Percentiles rank a stretch among this genome's conserved stretches.
Conservation (phyloP, 352 stramenopile species). For the Pythium rishiriense region DNA sequence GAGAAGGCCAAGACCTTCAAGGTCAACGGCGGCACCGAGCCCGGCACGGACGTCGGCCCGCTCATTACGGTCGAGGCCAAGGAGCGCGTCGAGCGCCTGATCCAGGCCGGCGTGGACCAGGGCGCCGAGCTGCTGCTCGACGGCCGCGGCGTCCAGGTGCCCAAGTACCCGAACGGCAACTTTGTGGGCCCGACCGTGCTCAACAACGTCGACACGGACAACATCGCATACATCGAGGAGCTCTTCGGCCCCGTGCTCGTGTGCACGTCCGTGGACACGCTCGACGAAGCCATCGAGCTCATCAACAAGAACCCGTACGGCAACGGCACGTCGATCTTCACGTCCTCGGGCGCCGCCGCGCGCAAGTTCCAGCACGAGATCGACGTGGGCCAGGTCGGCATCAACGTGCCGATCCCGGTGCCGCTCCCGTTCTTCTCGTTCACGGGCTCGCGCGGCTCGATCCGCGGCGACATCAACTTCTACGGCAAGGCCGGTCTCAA, state of each 20-base stretch:
- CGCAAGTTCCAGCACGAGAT: slow-evolving; percentile 97
- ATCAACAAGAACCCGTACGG: slow-evolving; percentile 97
- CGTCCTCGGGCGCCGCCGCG: slow-evolving; percentile 88
- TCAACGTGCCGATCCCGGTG: slow-evolving; percentile 97
- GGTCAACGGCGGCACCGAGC: slow-evolving; percentile 87
- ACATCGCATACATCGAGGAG: slow-evolving; percentile 94
- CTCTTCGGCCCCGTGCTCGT: slow-evolving; percentile 98
- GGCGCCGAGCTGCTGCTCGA: slow-evolving; percentile 92
- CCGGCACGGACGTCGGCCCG: slow-evolving; percentile 76
- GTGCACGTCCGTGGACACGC: slow-evolving; percentile 89
- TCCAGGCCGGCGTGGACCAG: slow-evolving; percentile 88
- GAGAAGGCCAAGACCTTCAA: slow-evolving; percentile 89
- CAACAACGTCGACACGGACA: slow-evolving; percentile 76
- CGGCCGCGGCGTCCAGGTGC: slow-evolving; percentile 86
- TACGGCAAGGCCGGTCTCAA: slow-evolving; percentile 96
- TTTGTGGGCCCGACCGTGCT: slow-evolving; percentile 95
- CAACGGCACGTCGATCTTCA: slow-evolving; percentile 98
- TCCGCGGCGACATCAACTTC: slow-evolving; percentile 97
- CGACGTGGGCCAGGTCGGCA: slow-evolving; percentile 95
- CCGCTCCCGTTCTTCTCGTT: slow-evolving; percentile 98
- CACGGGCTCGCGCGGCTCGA: slow-evolving; percentile 93
- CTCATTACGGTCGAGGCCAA: slow-evolving; percentile 91
- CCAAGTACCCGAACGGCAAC: slow-evolving; percentile 94
- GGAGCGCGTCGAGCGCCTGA: slow-evolving; percentile 87
- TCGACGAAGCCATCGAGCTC: slow-evolving; percentile 95